phyloP scores from a whole-genome alignment of 495 filamentous ascomycete genomes.

The Penicillium waksmanii region DNA sequence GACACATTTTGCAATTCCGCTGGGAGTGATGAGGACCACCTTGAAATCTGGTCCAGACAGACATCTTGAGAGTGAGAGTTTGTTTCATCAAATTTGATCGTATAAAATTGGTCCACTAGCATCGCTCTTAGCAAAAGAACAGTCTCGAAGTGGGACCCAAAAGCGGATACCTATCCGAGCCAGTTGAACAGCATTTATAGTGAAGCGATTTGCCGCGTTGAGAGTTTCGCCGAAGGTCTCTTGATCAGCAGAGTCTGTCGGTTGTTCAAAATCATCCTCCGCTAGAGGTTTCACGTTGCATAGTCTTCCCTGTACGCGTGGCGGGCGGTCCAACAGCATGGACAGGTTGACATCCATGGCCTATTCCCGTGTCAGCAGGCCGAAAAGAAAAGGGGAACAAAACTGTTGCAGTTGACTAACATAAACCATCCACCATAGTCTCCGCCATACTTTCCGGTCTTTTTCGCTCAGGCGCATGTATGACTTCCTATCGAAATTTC shows the following conservation, averaged over 20 bases:
- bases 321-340: constrained; percentile 18
- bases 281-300: constrained; percentile 16
- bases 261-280: constrained; percentile 12
- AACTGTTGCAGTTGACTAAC: background rate
- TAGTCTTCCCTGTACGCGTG: constrained; percentile 18
- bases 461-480: constrained; percentile 9
- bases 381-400: background rate
- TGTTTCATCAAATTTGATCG: constrained; percentile 15
- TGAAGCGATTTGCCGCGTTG: constrained; percentile 5
- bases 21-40: constrained; percentile 6
- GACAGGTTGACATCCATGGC: constrained; percentile 20
- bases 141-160: background rate
- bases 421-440: constrained; percentile 21
- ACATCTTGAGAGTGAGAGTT: constrained; percentile 17
- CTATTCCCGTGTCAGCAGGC: background rate
- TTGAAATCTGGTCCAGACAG: constrained; percentile 16
- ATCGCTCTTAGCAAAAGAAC: background rate
- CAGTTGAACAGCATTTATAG: constrained; percentile 11
- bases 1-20: constrained; percentile 8
- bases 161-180: constrained; percentile 14
- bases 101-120: constrained; percentile 18
- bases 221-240: background rate
- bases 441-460: constrained; percentile 14
- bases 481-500: constrained; percentile 9
- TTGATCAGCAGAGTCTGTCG: background rate